A percentile compares a stretch with the other conserved stretches of the same genome.
Conservation (phyloP, 2,329 filamentous ascomycete species). For the Fusarium coicis region DNA sequence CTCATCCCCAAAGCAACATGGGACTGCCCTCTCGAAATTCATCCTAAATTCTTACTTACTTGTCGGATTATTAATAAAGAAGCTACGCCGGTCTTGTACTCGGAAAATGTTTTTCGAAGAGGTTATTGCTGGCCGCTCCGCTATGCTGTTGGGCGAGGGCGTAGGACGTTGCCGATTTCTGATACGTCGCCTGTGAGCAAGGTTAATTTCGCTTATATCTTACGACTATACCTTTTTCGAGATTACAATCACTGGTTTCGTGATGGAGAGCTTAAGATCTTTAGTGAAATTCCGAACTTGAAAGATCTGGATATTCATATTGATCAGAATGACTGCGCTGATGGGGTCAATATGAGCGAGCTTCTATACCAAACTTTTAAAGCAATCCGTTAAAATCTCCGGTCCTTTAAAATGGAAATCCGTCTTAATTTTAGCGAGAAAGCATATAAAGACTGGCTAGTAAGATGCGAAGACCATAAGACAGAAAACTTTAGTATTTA, state of each 20-base stretch:
- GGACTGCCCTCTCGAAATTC: neutral
- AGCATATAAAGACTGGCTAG: slow-evolving; percentile 2
- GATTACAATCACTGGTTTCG: slow-evolving; percentile 1
- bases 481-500: slow-evolving; percentile 15
- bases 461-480: neutral
- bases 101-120: slow-evolving; percentile 9
- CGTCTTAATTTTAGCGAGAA: neutral
- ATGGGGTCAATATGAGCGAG: neutral
- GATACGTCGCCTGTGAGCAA: slow-evolving; percentile 5
- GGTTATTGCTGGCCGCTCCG: slow-evolving; percentile 1
- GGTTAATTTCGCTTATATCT: slow-evolving; percentile 4
- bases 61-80: slow-evolving; percentile 20
- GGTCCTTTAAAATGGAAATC: neutral
- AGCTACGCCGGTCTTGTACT: slow-evolving; percentile 9
- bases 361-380: neutral
- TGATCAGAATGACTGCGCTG: neutral
- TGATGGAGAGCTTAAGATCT: neutral
- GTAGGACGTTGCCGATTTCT: neutral
- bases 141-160: neutral
- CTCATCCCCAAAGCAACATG: neutral
- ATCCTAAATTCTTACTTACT: slow-evolving; percentile 3
- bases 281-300: slow-evolving; percentile 9
- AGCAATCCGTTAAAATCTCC: neutral
- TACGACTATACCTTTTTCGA: neutral
- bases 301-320: slow-evolving; percentile 14